Evolutionary conservation across 1,139 yeast genomes (phyloP), one percentile per base, ranked within the genome.

Genomic region (Trichomonascaceae sp.): DNA sequence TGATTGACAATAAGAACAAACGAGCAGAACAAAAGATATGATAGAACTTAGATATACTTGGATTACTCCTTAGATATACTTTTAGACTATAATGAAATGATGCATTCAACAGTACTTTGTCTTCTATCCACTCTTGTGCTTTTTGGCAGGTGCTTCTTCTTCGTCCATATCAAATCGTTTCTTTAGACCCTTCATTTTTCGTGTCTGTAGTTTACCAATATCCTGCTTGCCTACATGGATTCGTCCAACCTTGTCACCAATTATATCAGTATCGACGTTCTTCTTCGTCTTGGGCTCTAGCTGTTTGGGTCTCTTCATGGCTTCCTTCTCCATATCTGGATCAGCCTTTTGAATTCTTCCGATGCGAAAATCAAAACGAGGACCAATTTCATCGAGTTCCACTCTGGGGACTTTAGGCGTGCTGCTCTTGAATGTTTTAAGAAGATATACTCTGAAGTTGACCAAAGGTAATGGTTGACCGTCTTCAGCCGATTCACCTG

Each of bases 101-200:
- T 36, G 41, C 41, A 36, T 36, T 15, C 17, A 36, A 36, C 17
- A 36, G 18, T 36, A 36, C 17, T 13, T 15, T 9, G 2, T 53
- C 52, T 30, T 57, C 56, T 56, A 45, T 56, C 59, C 22, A 51
- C 52, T 19, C 53, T 55, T 38, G 45, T 54, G 36, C 46, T 43
- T 39, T 41, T 47, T 47, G 32, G 51, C 60, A 30, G 61, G 66
- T 13, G 54, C 63, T 12, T 58, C 70, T 12, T 61, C 67, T 9
- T 55, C 66, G 18, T 57, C 74, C 71, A 89, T 96, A 67, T 89
- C 96, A 63, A 77, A 90, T 70, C 80, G 84, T 55, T 89, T 78
- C 76, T 95, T 95, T 68, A 93, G 79, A 69, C 99, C 99, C 80
- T 95, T 95, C 96, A 93, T 88, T 82, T 93, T 93, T 75, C 99